These are phyloP conservation scores for Hsuehochloa calcarea DNA, from an alignment of 176 grass and related monocot genomes.

Conservation along the genomic window DNA sequence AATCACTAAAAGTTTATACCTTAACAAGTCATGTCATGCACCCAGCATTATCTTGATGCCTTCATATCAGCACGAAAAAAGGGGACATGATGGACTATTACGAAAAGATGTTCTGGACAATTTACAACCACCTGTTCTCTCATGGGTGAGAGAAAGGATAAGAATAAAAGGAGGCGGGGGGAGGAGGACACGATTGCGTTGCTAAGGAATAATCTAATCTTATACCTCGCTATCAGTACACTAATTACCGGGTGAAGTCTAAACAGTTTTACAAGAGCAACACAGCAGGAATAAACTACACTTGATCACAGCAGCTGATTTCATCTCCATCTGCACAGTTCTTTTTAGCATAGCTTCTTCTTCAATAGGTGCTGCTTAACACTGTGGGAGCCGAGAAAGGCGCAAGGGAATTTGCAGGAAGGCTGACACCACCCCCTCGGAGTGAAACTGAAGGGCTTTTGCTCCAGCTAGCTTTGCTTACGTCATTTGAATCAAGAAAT, in stretches of 20 bases:
- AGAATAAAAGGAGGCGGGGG: constrained; percentile 1
- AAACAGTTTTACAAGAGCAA: constrained; percentile 28
- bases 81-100: constrained; percentile 32
- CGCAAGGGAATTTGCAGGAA: constrained; percentile 57
- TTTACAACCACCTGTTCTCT: constrained; percentile 60
- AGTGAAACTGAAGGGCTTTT: constrained; percentile 46
- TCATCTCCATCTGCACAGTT: constrained; percentile 14
- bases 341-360: not conserved
- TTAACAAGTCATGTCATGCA: constrained; percentile 23
- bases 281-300: constrained; percentile 17
- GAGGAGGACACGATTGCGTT: not conserved
- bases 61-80: constrained; percentile 39
- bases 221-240: constrained; percentile 61
- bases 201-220: constrained; percentile 58
- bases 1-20: constrained; percentile 8
- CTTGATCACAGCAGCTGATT: not conserved
- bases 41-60: constrained; percentile 13
- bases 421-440: constrained; percentile 53
- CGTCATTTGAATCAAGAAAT: constrained; percentile 61
- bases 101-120: constrained; percentile 49
- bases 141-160: constrained; percentile 37
- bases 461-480: constrained; percentile 61
- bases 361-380: constrained; percentile 43
- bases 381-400: constrained; percentile 49
- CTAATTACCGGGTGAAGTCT: constrained; percentile 52